These are phyloP conservation scores for Syzygium jambos DNA, from an alignment of 345 rosid genomes.

Conservation along the genomic window DNA sequence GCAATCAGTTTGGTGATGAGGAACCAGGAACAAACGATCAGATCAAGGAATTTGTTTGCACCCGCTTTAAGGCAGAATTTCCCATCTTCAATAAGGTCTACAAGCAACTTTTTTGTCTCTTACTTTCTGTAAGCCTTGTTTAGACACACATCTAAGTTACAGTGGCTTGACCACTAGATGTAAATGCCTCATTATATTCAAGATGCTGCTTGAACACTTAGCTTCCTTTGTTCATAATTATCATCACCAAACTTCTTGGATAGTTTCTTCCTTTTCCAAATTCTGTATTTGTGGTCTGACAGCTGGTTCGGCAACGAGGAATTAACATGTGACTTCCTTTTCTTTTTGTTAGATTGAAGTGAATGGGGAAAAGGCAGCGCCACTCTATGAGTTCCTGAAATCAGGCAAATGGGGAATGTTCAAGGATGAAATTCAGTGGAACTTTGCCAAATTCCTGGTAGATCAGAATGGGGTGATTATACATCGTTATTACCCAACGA, in stretches of 20 bases:
- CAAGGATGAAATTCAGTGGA: constrained; percentile 84
- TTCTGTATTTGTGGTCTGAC: neutral
- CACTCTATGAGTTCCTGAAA: constrained; percentile 72
- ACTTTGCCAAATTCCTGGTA: constrained; percentile 90
- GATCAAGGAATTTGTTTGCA: constrained; percentile 62
- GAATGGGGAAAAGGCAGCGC: constrained; percentile 63
- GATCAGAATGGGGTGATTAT: constrained; percentile 61
- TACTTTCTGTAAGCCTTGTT: neutral
- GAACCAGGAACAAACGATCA: constrained; percentile 73
- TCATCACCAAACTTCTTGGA: neutral
- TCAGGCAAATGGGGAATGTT: constrained; percentile 82
- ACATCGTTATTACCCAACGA: constrained; percentile 79
- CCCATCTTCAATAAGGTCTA: constrained; percentile 73
- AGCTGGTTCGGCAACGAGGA: neutral
- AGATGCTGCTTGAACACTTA: neutral
- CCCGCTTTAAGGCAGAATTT: constrained; percentile 75
- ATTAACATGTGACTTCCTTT: neutral
- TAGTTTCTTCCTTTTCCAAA: neutral
- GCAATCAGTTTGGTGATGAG: constrained; percentile 87
- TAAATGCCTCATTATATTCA: neutral
- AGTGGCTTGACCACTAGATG: neutral
- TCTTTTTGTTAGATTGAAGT: constrained; percentile 58
- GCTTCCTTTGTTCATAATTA: neutral
- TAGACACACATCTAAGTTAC: neutral
- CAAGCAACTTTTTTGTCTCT: neutral